Evolutionary conservation across 75 land plant species (phyloP).

Genomic region (Azolla pinnata): DNA sequence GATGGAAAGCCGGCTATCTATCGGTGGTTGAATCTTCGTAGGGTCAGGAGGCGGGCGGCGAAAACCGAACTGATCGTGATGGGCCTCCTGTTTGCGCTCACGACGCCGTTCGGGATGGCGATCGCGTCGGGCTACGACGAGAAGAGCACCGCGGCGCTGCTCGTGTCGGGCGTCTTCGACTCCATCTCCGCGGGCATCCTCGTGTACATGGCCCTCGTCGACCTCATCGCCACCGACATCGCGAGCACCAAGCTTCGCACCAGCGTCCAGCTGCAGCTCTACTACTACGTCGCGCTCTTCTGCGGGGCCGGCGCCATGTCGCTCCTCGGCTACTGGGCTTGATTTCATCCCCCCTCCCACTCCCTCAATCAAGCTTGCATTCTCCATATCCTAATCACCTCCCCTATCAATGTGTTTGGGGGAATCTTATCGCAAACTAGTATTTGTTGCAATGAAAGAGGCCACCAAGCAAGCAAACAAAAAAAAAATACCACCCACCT

Average conservation of each 20-base stretch:
- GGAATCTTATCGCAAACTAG: too few relatives aligned
- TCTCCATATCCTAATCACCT: too few relatives aligned
- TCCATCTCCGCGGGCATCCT: constrained; percentile 83
- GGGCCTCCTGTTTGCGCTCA: constrained; percentile 70
- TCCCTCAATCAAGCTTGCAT: too few relatives aligned
- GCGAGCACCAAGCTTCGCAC: constrained; percentile 72
- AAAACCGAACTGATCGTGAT: too few relatives aligned
- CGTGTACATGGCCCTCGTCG: constrained; percentile 81
- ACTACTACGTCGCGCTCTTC: constrained; percentile 50
- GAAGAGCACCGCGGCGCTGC: constrained; percentile 55
- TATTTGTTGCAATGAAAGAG: too few relatives aligned
- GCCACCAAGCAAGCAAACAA: too few relatives aligned
- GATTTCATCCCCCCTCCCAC: too few relatives aligned
- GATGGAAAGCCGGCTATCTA: too few relatives aligned
- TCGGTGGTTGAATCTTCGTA: too few relatives aligned
- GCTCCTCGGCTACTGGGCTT: constrained; percentile 64
- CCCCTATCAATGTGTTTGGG: too few relatives aligned
- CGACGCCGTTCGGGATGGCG: constrained; percentile 65
- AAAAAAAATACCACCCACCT: too few relatives aligned
- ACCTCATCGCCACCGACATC: constrained; percentile 82
- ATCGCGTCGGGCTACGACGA: constrained; percentile 55
- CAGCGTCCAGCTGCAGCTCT: constrained; percentile 47
- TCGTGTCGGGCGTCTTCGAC: constrained; percentile 73
- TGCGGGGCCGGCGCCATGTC: constrained; percentile 62
- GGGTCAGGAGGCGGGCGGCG: too few relatives aligned